A percentile compares a stretch with the other conserved stretches of the same genome.
phyloP scores from a whole-genome alignment of 192 early-diverging fungal species.

The Glomus cerebriforme region DNA sequence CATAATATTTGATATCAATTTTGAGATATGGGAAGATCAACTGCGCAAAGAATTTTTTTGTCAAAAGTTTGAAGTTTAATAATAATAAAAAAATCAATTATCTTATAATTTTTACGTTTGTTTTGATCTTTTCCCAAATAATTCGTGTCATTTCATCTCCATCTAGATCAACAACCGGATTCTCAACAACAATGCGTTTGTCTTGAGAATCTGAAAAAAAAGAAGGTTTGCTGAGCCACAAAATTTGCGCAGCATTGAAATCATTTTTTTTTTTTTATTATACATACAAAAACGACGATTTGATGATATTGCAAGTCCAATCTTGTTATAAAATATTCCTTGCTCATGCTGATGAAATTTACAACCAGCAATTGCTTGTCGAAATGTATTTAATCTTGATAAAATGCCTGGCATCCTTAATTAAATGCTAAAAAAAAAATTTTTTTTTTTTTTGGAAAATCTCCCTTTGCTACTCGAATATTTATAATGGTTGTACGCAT shows the following conservation, averaged over 20 bases:
- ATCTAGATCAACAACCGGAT: constrained; percentile 93
- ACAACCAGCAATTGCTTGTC: background rate
- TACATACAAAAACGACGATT: background rate
- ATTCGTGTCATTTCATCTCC: constrained; percentile 99
- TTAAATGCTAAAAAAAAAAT: no score
- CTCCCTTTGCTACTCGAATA: no score
- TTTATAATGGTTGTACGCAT: no score
- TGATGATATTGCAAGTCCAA: background rate
- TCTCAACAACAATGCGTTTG: constrained; percentile 78
- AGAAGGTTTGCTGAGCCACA: background rate
- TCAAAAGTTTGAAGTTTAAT: background rate
- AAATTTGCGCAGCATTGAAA: background rate
- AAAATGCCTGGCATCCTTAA: background rate
- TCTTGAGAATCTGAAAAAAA: constrained; percentile 41
- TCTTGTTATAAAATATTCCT: background rate
- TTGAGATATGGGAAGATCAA: constrained; percentile 87
- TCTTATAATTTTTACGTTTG: constrained; percentile 54
- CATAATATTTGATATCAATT: constrained; percentile 97
- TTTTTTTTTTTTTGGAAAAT: no score
- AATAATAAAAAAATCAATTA: constrained; percentile 2
- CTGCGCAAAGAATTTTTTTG: constrained; percentile 35
- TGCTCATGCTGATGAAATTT: no score
- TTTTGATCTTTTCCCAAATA: constrained; percentile 92
- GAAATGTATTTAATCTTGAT: background rate
- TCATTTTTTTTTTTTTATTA: no score